Conservation (phyloP, 2,329 filamentous ascomycete genomes). For the Lecanicillium sp. region DNA sequence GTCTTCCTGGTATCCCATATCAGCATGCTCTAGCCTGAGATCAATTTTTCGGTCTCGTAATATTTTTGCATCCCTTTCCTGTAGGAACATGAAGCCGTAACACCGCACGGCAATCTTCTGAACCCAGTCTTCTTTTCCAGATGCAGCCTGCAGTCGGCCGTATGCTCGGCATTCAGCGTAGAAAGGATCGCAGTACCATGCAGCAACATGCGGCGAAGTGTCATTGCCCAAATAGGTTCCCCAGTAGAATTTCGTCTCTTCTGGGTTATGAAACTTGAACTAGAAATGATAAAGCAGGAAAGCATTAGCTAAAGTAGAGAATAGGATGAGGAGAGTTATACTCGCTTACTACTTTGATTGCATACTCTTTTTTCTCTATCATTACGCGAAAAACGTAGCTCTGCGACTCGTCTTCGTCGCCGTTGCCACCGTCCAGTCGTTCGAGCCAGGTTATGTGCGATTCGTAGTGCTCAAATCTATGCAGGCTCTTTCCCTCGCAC, state of each 20-base stretch:
- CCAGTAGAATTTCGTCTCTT: slow-evolving; percentile 12
- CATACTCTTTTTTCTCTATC: slow-evolving; percentile 11
- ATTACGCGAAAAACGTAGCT: slow-evolving; percentile 13
- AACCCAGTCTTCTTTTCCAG: neutral
- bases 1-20: slow-evolving; percentile 8
- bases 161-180: slow-evolving; percentile 16
- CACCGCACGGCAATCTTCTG: slow-evolving; percentile 6
- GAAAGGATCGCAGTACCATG: slow-evolving; percentile 16
- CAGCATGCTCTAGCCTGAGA: slow-evolving; percentile 7
- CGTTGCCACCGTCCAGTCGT: slow-evolving; percentile 9
- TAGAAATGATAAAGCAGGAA: neutral
- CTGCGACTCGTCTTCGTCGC: slow-evolving; percentile 5
- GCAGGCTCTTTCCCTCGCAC: slow-evolving; percentile 12
- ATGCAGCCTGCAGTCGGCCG: slow-evolving; percentile 9
- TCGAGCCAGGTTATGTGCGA: slow-evolving; percentile 13
- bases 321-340: neutral
- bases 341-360: slow-evolving; percentile 13
- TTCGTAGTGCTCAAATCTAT: slow-evolving; percentile 9
- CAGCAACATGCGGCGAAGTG: slow-evolving; percentile 7
- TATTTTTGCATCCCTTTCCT: slow-evolving; percentile 6
- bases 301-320: neutral
- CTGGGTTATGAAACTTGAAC: slow-evolving; percentile 15
- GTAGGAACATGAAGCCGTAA: slow-evolving; percentile 11
- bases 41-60: slow-evolving; percentile 6
- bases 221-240: slow-evolving; percentile 10